Percentiles rank a stretch among this genome's conserved stretches.
Evolutionary conservation across 176 grass and related monocot genomes (phyloP).

Genomic region (Ensete ventricosum): DNA sequence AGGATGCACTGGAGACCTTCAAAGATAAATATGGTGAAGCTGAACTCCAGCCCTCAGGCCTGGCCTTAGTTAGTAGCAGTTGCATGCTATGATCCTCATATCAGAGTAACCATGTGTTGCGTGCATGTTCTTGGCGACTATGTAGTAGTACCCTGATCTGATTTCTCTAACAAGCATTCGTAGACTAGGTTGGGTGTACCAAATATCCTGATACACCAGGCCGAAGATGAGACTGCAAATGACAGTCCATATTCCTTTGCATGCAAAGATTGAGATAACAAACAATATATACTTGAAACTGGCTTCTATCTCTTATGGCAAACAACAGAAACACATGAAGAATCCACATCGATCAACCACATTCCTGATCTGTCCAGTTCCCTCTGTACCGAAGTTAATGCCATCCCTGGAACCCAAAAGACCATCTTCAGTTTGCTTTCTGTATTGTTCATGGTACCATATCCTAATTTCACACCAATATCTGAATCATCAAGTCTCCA

Average conservation of each 20-base stretch:
- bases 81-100: no score
- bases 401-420: constrained; percentile 36
- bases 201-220: no score
- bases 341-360: constrained; percentile 75
- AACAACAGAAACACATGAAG: constrained; percentile 73
- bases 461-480: constrained; percentile 33
- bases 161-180: no score
- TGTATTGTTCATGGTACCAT: constrained; percentile 26
- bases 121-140: no score
- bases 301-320: constrained; percentile 36
- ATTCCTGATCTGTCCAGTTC: constrained; percentile 46
- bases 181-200: no score
- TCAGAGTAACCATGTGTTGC: no score
- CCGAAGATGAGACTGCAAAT: no score
- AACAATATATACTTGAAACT: constrained; percentile 1
- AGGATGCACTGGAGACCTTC: no score
- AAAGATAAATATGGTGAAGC: no score
- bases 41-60: no score
- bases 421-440: constrained; percentile 35
- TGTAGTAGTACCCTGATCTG: no score
- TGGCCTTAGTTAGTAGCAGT: no score
- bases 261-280: constrained; percentile 10
- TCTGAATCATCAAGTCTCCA: constrained; percentile 41
- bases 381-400: constrained; percentile 47
- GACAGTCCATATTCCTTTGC: constrained; percentile 1